Evolutionary conservation across 306 rosid genomes (phyloP), one percentile per base, ranked within the genome.

Genomic region (Erythrophleum fordii): DNA sequence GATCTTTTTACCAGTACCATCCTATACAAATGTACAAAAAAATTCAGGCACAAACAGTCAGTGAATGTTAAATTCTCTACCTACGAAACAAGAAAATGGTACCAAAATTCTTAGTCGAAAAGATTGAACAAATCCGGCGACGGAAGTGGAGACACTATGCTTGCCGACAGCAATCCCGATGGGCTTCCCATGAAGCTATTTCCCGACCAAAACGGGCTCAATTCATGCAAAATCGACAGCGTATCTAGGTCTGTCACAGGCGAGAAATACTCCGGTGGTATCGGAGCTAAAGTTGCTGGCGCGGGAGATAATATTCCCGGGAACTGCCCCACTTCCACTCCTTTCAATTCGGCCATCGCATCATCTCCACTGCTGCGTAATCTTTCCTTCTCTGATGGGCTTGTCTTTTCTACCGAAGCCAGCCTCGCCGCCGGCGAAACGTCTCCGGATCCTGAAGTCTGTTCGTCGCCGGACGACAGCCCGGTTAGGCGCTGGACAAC

Each of bases 401-500:
- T 90, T 0, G 91, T 87, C 69, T 84, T 89, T 62, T 92, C 91
- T 5, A 89, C 87, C 11, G 97, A 85, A 29, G 96, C 97, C 10
- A 90, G 39, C 58, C 91, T 87, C 5, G 92, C 95, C 11, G 96
- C 98, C 18, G 96, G 97, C 1, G 92, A 94, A 5, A 90, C 73
- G n/a, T 83, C 86, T 8, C 85, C 92, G n/a, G 76, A 46, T 52
- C 73, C 69, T 35, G 81, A 39, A 2, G 81, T 9, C 1, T 68
- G 69, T 5, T 39, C 75, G 0, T 83, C 70, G 5, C 55, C 56
- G 28, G 87, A 26, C 2, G 85, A 22, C 0, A 41, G 64, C 0
- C 98, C 98, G 37, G 98, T 92, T 74, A 94, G 98, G 59, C 93
- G 93, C 81, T 92, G 97, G 37, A 89, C 94, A 5, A 92, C 6